A percentile compares a stretch with the other conserved stretches of the same genome.
Evolutionary conservation across 148 eudicot genomes (phyloP).

Genomic region (Rhododendron vialii): DNA sequence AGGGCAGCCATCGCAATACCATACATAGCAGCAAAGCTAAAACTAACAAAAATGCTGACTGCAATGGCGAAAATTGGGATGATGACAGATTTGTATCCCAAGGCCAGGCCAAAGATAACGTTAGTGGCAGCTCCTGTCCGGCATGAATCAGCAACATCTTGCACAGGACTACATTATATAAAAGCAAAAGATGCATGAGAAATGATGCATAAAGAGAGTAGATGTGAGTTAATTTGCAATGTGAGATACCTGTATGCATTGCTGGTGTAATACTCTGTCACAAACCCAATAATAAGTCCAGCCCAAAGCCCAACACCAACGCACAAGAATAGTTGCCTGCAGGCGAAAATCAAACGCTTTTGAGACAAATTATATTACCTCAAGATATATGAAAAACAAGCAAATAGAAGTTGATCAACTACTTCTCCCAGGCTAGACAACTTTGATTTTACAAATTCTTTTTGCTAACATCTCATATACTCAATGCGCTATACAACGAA

Average conservation of each 20-base stretch:
- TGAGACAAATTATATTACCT: background rate
- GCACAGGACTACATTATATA: slow-evolving; percentile 43
- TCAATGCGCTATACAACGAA: background rate
- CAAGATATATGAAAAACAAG: background rate
- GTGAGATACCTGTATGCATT: slow-evolving; percentile 45
- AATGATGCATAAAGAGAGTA: slow-evolving; percentile 16
- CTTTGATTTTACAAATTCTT: slow-evolving; percentile 9
- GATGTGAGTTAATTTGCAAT: background rate
- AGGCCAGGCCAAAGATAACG: slow-evolving; percentile 68
- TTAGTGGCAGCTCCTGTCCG: slow-evolving; percentile 77
- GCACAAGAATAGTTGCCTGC: slow-evolving; percentile 53
- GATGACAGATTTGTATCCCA: slow-evolving; percentile 65
- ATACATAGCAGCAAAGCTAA: slow-evolving; percentile 48
- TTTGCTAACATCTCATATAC: background rate
- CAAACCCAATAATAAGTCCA: slow-evolving; percentile 53
- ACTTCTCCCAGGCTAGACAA: slow-evolving; percentile 40
- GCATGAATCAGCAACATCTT: slow-evolving; percentile 81
- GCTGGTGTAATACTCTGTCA: slow-evolving; percentile 57
- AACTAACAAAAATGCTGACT: slow-evolving; percentile 39
- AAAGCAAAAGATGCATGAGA: background rate
- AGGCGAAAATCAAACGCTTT: background rate
- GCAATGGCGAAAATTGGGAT: slow-evolving; percentile 52
- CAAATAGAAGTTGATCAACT: slow-evolving; percentile 14
- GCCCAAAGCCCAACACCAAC: slow-evolving; percentile 55
- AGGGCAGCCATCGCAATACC: slow-evolving; percentile 50